A percentile compares a stretch with the other conserved stretches of the same genome.
phyloP scores from a whole-genome alignment of 108 stramenopile genomes.

The Skeletonema potamos region DNA sequence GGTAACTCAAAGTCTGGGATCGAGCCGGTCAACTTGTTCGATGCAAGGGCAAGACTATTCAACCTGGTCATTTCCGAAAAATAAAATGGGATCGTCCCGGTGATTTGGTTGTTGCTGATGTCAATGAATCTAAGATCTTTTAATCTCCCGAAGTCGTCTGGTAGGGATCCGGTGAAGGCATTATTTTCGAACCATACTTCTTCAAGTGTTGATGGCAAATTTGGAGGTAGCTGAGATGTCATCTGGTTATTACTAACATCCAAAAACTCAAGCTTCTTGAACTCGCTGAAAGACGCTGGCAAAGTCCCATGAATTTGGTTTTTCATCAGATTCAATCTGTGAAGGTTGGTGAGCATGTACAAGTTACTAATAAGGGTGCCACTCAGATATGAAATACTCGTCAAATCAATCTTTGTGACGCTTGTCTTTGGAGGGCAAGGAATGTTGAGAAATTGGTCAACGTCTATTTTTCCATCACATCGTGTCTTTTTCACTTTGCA shows the following conservation, averaged over 20 bases:
- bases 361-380: slow-evolving; percentile 45
- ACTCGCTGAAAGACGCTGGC: slow-evolving; percentile 4
- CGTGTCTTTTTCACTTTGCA: background rate
- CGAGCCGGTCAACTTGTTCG: slow-evolving; percentile 6
- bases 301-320: slow-evolving; percentile 21
- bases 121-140: slow-evolving; percentile 15
- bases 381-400: background rate
- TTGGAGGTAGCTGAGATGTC: background rate
- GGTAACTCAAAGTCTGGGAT: slow-evolving; percentile 8
- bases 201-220: slow-evolving; percentile 1
- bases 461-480: slow-evolving; percentile 2
- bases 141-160: background rate
- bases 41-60: slow-evolving; percentile 9
- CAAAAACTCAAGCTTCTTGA: slow-evolving; percentile 6
- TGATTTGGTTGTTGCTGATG: slow-evolving; percentile 49
- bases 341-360: slow-evolving; percentile 29
- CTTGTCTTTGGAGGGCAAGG: slow-evolving; percentile 15
- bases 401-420: slow-evolving; percentile 44
- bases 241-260: slow-evolving; percentile 5
- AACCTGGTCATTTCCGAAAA: slow-evolving; percentile 41
- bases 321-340: slow-evolving; percentile 17
- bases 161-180: background rate
- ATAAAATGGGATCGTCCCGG: slow-evolving; percentile 51
- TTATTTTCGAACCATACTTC: slow-evolving; percentile 9
- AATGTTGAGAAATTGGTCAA: background rate